Evolutionary conservation across 164 flowering plant species (phyloP).

Genomic region (Litsea cubeba): DNA sequence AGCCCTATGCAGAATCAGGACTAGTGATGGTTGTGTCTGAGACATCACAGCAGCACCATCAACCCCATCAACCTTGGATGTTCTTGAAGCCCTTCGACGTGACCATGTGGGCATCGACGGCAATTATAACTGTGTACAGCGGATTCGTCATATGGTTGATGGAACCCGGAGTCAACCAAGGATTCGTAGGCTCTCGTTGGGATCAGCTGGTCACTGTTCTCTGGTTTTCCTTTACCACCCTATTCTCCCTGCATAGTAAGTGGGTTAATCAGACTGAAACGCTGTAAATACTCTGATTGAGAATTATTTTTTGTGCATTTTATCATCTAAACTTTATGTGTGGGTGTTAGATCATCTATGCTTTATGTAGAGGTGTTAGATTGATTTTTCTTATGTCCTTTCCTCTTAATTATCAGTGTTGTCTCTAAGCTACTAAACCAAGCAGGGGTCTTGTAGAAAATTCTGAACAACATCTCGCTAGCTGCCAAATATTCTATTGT

Average conservation of each 20-base stretch:
- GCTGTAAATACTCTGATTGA: not conserved
- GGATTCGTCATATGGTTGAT: slow-evolving; percentile 42
- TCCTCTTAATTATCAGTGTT: not conserved
- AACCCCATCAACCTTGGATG: slow-evolving; percentile 19
- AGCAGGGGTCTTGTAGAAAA: not conserved
- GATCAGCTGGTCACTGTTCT: slow-evolving; percentile 40
- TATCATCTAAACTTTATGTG: not conserved
- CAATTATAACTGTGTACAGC: slow-evolving; percentile 29
- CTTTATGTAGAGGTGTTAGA: not conserved
- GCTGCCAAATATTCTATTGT: too few relatives aligned
- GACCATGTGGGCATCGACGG: slow-evolving; percentile 45
- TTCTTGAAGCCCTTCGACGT: slow-evolving; percentile 36
- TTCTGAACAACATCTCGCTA: too few relatives aligned
- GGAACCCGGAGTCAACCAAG: slow-evolving; percentile 41
- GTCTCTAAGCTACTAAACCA: not conserved
- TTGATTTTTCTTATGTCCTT: not conserved
- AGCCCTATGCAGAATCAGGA: slow-evolving; percentile 38
- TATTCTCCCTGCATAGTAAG: slow-evolving; percentile 67
- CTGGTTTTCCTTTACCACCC: slow-evolving; percentile 54
- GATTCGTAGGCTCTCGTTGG: slow-evolving; percentile 37
- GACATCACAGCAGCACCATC: not conserved
- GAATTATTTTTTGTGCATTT: not conserved
- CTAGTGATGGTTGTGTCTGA: slow-evolving; percentile 25
- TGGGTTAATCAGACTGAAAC: not conserved
- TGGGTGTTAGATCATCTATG: not conserved